phyloP scores from a whole-genome alignment of 2,329 filamentous ascomycete species.

The Akanthomyces muscarius region DNA sequence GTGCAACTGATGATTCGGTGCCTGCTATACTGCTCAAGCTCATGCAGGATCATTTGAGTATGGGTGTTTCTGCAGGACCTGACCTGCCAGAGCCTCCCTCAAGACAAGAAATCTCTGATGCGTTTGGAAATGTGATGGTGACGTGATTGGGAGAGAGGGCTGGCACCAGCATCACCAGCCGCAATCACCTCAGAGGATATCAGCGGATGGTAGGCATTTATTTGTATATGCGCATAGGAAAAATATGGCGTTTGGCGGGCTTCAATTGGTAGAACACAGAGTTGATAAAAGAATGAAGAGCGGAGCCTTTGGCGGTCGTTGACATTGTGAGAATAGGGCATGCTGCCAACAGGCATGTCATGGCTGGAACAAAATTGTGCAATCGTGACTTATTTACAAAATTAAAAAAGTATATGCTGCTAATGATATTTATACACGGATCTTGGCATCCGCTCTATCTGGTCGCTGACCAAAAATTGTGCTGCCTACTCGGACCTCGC shows the following conservation, averaged over 20 bases:
- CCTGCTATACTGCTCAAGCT: conserved; percentile 74
- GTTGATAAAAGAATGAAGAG: not conserved
- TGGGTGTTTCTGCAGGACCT: conserved; percentile 42
- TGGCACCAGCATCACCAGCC: not conserved
- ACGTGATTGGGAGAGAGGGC: conserved; percentile 18
- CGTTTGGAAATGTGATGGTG: conserved; percentile 56
- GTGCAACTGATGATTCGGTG: conserved; percentile 88
- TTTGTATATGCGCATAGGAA: conserved; percentile 11
- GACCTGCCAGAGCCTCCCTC: conserved; percentile 41
- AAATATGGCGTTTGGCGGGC: conserved; percentile 10
- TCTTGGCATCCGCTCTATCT: conserved; percentile 71
- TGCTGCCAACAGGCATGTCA: not conserved
- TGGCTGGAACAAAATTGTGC: not conserved
- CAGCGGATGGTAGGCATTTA: not conserved
- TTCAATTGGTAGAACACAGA: not conserved
- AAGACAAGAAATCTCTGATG: conserved; percentile 49
- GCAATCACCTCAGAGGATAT: not conserved
- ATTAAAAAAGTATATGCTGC: not conserved
- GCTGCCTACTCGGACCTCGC: conserved; percentile 87
- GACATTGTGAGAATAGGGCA: not conserved
- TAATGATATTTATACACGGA: conserved; percentile 42
- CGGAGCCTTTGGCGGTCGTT: not conserved
- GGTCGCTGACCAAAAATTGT: conserved; percentile 88
- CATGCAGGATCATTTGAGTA: conserved; percentile 78
- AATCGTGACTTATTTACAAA: conserved; percentile 4